phyloP scores from a whole-genome alignment of 345 rosid genomes.

The Corchorus olitorius region DNA sequence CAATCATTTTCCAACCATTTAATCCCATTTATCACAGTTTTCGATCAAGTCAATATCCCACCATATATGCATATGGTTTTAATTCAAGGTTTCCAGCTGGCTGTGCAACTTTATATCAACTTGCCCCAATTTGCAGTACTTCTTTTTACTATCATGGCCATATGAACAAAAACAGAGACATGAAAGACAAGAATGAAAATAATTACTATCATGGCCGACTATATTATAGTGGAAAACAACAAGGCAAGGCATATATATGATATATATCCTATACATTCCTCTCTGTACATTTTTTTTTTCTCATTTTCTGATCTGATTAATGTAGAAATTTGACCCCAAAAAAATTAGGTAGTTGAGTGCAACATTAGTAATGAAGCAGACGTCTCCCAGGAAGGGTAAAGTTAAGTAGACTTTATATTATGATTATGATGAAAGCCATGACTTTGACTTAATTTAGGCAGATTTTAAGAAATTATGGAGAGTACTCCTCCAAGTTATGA shows the following conservation, averaged over 20 bases:
- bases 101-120: not conserved
- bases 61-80: not conserved
- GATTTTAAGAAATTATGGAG: not conserved
- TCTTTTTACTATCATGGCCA: too few species aligned
- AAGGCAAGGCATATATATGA: not conserved
- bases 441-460: not conserved
- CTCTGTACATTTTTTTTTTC: not conserved
- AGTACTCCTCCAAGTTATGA: not conserved
- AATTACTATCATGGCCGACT: not conserved
- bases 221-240: not conserved
- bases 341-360: not conserved
- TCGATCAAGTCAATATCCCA: not conserved
- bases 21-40: not conserved
- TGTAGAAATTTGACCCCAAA: not conserved
- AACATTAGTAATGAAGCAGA: not conserved
- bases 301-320: not conserved
- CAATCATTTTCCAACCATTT: not conserved
- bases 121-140: not conserved
- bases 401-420: not conserved
- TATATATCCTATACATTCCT: too few species aligned
- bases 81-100: conserved; percentile 6
- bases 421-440: not conserved
- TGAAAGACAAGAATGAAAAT: not conserved
- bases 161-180: not conserved
- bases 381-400: not conserved